Evolutionary conservation across 768 basidiomycete species (phyloP).

Genomic region (Lentinula boryana): DNA sequence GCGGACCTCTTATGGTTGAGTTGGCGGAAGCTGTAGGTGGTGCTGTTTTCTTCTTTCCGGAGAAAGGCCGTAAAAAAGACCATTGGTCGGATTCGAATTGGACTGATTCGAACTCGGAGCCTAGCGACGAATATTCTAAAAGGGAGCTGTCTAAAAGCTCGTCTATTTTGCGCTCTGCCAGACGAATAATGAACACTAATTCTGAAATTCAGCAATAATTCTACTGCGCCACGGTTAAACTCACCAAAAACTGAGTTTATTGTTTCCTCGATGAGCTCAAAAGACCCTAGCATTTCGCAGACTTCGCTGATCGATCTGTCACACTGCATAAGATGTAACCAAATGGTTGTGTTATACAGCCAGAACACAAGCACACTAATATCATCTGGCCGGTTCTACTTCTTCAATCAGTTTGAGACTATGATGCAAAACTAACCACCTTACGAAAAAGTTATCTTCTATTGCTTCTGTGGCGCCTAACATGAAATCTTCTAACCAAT

Average conservation of each 20-base stretch:
- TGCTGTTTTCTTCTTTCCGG: slow-evolving; percentile 49
- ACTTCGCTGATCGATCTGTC: slow-evolving; percentile 72
- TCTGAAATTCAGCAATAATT: background rate
- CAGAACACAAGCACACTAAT: slow-evolving; percentile 86
- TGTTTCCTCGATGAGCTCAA: slow-evolving; percentile 85
- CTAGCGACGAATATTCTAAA: slow-evolving; percentile 76
- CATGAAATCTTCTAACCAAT: slow-evolving; percentile 90
- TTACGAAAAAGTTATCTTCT: slow-evolving; percentile 87
- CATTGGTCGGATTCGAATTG: slow-evolving; percentile 92
- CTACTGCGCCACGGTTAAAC: slow-evolving; percentile 4
- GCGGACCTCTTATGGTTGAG: slow-evolving; percentile 10
- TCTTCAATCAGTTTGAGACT: slow-evolving; percentile 2
- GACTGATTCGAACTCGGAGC: slow-evolving; percentile 72
- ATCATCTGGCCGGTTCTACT: slow-evolving; percentile 77
- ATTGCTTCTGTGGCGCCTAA: slow-evolving; percentile 89
- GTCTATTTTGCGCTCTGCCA: slow-evolving; percentile 86
- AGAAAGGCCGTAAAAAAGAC: slow-evolving; percentile 79
- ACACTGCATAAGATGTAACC: slow-evolving; percentile 88
- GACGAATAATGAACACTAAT: slow-evolving; percentile 90
- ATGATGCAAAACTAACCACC: slow-evolving; percentile 23
- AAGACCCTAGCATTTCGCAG: slow-evolving; percentile 80
- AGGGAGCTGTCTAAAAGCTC: slow-evolving; percentile 75
- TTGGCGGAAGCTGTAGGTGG: slow-evolving; percentile 12
- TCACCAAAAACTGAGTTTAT: slow-evolving; percentile 92
- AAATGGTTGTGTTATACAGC: slow-evolving; percentile 86